Evolutionary conservation across 1,284 basidiomycete genomes (phyloP).

Genomic region (Leccinum griseonigrum): DNA sequence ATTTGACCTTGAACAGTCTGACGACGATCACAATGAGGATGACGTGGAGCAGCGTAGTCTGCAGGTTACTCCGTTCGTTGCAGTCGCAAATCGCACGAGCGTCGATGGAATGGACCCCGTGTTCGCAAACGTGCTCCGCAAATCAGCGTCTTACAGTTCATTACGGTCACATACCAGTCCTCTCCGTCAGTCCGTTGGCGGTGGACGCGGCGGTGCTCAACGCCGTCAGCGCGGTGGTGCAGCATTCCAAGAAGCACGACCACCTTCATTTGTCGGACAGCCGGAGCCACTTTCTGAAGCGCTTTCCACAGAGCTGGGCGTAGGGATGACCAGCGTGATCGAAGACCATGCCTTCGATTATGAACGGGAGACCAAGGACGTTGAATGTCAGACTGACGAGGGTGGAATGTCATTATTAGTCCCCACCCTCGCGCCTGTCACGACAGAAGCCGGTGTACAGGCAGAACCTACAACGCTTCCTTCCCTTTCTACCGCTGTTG

Average conservation of each 20-base stretch:
- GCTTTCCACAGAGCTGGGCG: slow-evolving; percentile 53
- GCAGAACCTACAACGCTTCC: slow-evolving; percentile 26
- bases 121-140: slow-evolving; percentile 73
- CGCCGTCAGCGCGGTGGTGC: slow-evolving; percentile 59
- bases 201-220: slow-evolving; percentile 48
- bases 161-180: slow-evolving; percentile 51
- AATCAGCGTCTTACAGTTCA: slow-evolving; percentile 55
- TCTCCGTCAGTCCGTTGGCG: slow-evolving; percentile 50
- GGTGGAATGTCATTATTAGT: slow-evolving; percentile 29
- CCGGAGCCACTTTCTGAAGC: slow-evolving; percentile 59
- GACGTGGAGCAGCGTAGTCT: slow-evolving; percentile 36
- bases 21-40: slow-evolving; percentile 40
- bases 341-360: slow-evolving; percentile 40
- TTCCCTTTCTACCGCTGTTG: slow-evolving; percentile 15
- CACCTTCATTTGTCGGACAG: slow-evolving; percentile 63
- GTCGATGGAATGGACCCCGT: slow-evolving; percentile 83
- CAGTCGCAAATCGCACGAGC: slow-evolving; percentile 56
- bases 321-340: slow-evolving; percentile 46
- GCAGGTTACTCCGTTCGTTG: slow-evolving; percentile 38
- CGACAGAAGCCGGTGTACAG: slow-evolving; percentile 33
- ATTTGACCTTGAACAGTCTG: slow-evolving; percentile 26
- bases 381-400: slow-evolving; percentile 60
- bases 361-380: slow-evolving; percentile 59
- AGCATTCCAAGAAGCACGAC: slow-evolving; percentile 63
- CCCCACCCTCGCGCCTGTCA: slow-evolving; percentile 32